Evolutionary conservation across 257 asterid species (phyloP), one percentile per base, ranked within the genome.

Genomic region (Datura wrightii): DNA sequence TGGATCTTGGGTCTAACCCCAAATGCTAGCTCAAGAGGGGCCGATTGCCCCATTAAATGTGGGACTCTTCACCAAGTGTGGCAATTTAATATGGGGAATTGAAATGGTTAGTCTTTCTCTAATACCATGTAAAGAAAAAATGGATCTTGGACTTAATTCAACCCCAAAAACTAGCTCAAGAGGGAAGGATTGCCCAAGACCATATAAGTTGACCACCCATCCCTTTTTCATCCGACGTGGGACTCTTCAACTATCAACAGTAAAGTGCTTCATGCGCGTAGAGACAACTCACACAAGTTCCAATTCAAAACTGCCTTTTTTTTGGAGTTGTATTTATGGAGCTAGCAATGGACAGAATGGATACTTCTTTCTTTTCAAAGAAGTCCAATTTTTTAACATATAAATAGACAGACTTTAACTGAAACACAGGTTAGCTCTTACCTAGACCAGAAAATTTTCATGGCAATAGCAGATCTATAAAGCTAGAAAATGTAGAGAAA

Each of bases 321-420:
- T 46, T n/a, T 24, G 59, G 42, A 74, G 48, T 31, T 74, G 41
- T 11, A 48, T 74, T 46, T 52, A 74, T 74, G 80, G 80, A 48
- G 80, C 42, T 74, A 74, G 54, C 42, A 72, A 39, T 48, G 80
- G 59, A 48, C n/a, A 9, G 55, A 6, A 71, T n/a, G 80, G 80
- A n/a, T 71, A 44, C 46, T 46, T 72, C 80, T 72, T 10, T 46
- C 80, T 72, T 44, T 71, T 24, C 36, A 71, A 72, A 72, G 41
- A 72, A 72, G 80, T 72, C n/a, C 81, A 74, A 48, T 54, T 31
- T 6, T 74, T 24, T 7, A 48, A 74, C 60, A 74, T 48, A 74
- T 74, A 72, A 71, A 72, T 72, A 44, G 60, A 19, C 41, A 48
- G 42, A 24, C 60, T 34, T 34, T 63, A 24, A 24, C 31, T 24